Base-by-base conservation (phyloP, 2,329 filamentous ascomycete genomes). In the Neodidymelliopsis sp. region DNA sequence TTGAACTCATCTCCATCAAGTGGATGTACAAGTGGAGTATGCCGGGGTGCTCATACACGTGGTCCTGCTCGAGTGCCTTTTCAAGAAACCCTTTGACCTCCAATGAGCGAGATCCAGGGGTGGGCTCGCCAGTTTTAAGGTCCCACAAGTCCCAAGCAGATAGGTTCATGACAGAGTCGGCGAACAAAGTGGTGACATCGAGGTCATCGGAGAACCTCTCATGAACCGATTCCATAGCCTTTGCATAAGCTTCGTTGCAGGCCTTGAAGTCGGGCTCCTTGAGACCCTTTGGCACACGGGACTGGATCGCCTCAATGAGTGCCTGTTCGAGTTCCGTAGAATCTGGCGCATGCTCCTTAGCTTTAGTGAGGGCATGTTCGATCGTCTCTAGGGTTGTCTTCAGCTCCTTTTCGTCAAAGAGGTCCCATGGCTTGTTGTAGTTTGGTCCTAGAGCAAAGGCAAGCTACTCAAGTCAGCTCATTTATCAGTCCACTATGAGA, bases 371-470 rank as follows among this genome's bases (percentile, higher is more conserved):
- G 0, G 81, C 79, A 11, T 66, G 47, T 44, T 79, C 75, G 4
- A 81, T 81, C 22, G 75, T 73, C 29, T 73, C 64, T 6, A 87
- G 74, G 0, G 78, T 81, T 0, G 63, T 69, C 9, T 76, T 69
- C 4, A 87, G 74, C 56, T 91, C 88, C 0, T 77, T 71, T 1
- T 78, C 71, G 43, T 88, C 86, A 56, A 91, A 90, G 18, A 84
- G 78, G 20, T 84, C 81, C 89, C 89, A 91, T 0, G 88, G 85
- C 63, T 91, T 90, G 74, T 92, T 90, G 70, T 89, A 87, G 63
- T 93, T 91, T 3, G 89, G 89, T 0, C 89, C 89, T 0, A 89
- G 73, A 1, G 85, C 78, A 65, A 88, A 91, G 0, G 89, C 85
- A 4, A 62, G 60, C 65, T 68, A 37, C n/a, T 25, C 9, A 9